Percentiles rank a stretch among this genome's conserved stretches.
phyloP scores from a whole-genome alignment of 805 yeast genomes.

The Yarrowia sp. region DNA sequence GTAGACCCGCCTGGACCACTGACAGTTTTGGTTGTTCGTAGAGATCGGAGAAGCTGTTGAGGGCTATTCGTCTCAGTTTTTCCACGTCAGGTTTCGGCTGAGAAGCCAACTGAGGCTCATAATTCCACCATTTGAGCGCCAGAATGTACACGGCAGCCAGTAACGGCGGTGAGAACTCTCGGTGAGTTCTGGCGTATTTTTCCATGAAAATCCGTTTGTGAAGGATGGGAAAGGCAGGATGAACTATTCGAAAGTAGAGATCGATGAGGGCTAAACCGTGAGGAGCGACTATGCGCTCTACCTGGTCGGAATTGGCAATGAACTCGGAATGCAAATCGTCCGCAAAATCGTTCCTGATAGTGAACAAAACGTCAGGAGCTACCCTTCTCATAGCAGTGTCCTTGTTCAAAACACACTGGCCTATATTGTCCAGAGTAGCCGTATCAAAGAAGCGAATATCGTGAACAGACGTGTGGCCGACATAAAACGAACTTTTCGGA shows the following conservation, averaged over 20 bases:
- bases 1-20: slow-evolving; percentile 87
- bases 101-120: slow-evolving; percentile 75
- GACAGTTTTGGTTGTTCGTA: slow-evolving; percentile 87
- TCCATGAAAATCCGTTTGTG: slow-evolving; percentile 92
- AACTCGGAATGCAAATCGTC: slow-evolving; percentile 71
- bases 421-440: slow-evolving; percentile 71
- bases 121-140: slow-evolving; percentile 95
- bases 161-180: slow-evolving; percentile 90
- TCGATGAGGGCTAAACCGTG: slow-evolving; percentile 77
- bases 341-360: slow-evolving; percentile 75
- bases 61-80: slow-evolving; percentile 71
- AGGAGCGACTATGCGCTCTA: slow-evolving; percentile 88
- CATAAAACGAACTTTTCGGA: slow-evolving; percentile 86
- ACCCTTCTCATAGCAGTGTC: slow-evolving; percentile 78
- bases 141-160: slow-evolving; percentile 88
- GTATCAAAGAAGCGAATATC: slow-evolving; percentile 73
- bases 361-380: slow-evolving; percentile 74
- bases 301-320: slow-evolving; percentile 79
- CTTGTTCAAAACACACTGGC: slow-evolving; percentile 77
- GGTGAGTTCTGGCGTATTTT: slow-evolving; percentile 86
- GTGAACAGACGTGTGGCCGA: slow-evolving; percentile 87
- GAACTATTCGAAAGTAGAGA: slow-evolving; percentile 82
- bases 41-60: slow-evolving; percentile 70
- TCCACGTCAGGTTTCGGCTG: slow-evolving; percentile 80
- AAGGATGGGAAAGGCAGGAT: slow-evolving; percentile 88